phyloP scores from a whole-genome alignment of 768 basidiomycete species.

The Fistulinella prunicolor region DNA sequence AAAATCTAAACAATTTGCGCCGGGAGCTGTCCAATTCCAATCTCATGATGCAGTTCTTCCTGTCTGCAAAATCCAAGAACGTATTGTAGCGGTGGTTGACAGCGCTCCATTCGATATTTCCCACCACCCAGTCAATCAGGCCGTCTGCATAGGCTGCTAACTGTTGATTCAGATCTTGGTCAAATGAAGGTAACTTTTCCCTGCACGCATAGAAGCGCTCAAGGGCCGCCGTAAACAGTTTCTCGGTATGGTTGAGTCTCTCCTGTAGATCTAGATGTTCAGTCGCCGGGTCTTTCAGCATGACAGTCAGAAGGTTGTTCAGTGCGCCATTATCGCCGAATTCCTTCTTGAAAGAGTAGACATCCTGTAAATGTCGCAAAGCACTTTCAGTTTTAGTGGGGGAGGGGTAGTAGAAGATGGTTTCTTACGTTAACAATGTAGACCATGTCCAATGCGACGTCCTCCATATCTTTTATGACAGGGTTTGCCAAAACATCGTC shows the following conservation, averaged over 20 bases:
- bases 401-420: too few relatives aligned
- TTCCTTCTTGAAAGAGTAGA: conserved; percentile 33
- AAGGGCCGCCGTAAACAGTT: conserved; percentile 20
- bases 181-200: conserved; percentile 18
- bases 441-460: conserved; percentile 25
- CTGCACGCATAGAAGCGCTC: conserved; percentile 23
- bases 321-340: conserved; percentile 25
- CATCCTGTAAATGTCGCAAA: conserved; percentile 13
- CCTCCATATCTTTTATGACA: conserved; percentile 26
- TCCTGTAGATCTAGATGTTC: conserved; percentile 24
- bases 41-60: conserved; percentile 20
- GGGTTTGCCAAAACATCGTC: conserved; percentile 21
- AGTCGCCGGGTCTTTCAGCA: conserved; percentile 23
- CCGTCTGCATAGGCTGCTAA: conserved; percentile 25
- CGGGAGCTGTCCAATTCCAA: conserved; percentile 8
- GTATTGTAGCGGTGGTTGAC: conserved; percentile 27
- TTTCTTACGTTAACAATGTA: conserved; percentile 25
- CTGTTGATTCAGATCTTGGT: conserved; percentile 14
- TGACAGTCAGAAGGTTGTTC: conserved; percentile 29
- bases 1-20: background rate
- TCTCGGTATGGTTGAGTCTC: conserved; percentile 20
- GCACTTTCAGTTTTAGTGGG: background rate
- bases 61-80: conserved; percentile 21
- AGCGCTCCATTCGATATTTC: conserved; percentile 29
- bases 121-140: conserved; percentile 24